Evolutionary conservation across 1,284 basidiomycete genomes (phyloP), one percentile per base, ranked within the genome.

Genomic region (Pascua guehoae): DNA sequence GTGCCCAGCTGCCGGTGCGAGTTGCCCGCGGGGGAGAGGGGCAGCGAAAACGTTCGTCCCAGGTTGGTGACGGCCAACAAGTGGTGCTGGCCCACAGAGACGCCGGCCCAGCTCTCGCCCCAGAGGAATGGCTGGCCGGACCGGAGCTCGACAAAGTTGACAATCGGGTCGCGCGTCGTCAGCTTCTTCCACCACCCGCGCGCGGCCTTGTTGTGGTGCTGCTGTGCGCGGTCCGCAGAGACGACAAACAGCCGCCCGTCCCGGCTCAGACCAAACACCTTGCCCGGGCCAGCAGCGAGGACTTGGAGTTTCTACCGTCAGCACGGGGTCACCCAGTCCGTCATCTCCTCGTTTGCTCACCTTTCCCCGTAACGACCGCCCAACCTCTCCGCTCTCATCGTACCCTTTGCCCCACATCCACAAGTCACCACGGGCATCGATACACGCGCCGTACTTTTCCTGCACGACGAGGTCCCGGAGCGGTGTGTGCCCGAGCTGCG

Each of bases 341-440:
- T 10, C 12, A 12, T 38, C 12, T 1, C 15, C 12, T 12, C 2
- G 42, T n/a, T 32, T 16, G 66, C 82, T 60, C 66, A 89, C 89
- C 81, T 90, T 89, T 60, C 86, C 88, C 47, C 80, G 81, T 36
- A 93, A 72, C 32, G 73, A 71, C 52, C 66, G 66, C 8, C 69
- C 73, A 2, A 68, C n/a, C 83, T 86, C 56, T 77, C 74, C 46
- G 40, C 60, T 62, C 5, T 63, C 63, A 59, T 75, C 72, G 52
- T 74, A 88, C 1, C 83, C 85, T 47, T 81, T 79, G 0, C 90
- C 90, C 91, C 91, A 94, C 68, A 92, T 89, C 74, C 91, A 90
- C 1, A 91, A 84, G 67, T 98, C 89, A 24, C 94, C 94, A 44
- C 83, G 81, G 3, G 85, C 86, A 71, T 94, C 90, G n/a, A 92